Conservation (phyloP, 371 early-diverging fungal genomes). For the Umbelopsis sp. region DNA sequence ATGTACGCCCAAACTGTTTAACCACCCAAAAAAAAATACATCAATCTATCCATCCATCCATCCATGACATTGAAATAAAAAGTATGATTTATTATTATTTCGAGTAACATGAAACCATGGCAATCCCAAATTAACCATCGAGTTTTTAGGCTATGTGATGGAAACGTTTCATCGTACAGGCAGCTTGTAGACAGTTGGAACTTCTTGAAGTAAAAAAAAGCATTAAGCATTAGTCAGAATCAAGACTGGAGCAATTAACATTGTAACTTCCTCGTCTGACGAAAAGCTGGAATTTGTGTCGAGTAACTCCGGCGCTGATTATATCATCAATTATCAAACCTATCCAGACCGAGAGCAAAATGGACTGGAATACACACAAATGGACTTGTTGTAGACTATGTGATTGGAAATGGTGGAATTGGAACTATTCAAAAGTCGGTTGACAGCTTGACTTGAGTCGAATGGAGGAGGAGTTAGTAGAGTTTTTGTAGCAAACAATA, state of each 20-base stretch:
- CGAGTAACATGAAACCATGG: no score
- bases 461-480: slow-evolving; percentile 19
- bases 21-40: no score
- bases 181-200: not conserved
- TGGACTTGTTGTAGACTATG: not conserved
- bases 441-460: slow-evolving; percentile 11
- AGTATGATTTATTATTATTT: no score
- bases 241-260: slow-evolving; percentile 20
- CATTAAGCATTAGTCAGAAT: slow-evolving; percentile 13
- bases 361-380: not conserved
- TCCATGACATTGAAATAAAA: no score
- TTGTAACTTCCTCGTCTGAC: slow-evolving; percentile 19
- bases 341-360: not conserved
- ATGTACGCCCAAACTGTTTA: no score
- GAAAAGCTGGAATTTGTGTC: slow-evolving; percentile 18
- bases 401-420: slow-evolving; percentile 11
- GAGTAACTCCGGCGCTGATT: slow-evolving; percentile 9
- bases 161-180: not conserved
- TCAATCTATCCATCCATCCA: no score
- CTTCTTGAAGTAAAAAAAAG: not conserved
- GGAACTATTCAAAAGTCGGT: slow-evolving; percentile 7
- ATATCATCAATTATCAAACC: slow-evolving; percentile 15
- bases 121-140: not conserved
- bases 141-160: not conserved
- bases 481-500: slow-evolving; percentile 22